A percentile compares a stretch with the other conserved stretches of the same genome.
phyloP scores from a whole-genome alignment of 257 asterid genomes.

The Apocynum venetum region DNA sequence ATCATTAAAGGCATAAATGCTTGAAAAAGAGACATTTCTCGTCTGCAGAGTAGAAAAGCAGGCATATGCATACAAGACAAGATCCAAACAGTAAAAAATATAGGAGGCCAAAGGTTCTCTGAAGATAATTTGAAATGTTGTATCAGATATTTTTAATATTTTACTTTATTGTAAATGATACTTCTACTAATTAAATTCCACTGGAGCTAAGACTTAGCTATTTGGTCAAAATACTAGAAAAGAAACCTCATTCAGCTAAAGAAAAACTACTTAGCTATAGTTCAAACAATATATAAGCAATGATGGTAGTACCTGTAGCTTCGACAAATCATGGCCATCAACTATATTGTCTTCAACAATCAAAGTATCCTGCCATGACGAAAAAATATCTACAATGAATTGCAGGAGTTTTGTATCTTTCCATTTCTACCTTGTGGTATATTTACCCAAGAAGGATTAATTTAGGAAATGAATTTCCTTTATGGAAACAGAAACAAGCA shows the following conservation, averaged over 20 bases:
- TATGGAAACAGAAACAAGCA: background rate
- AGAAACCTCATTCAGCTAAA: background rate
- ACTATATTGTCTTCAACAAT: constrained; percentile 42
- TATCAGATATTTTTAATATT: no score
- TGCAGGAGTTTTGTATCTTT: background rate
- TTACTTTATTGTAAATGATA: background rate
- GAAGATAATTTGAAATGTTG: background rate
- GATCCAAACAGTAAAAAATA: background rate
- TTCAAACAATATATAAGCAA: constrained; percentile 9
- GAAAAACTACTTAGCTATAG: background rate
- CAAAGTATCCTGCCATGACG: constrained; percentile 57
- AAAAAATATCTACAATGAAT: constrained; percentile 12
- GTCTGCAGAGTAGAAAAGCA: background rate
- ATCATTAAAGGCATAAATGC: background rate
- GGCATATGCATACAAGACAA: background rate
- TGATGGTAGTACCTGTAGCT: constrained; percentile 44
- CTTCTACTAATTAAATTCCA: background rate
- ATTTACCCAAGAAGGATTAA: background rate
- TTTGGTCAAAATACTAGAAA: background rate
- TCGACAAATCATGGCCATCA: constrained; percentile 36
- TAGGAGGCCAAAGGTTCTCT: background rate
- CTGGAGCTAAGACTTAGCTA: background rate
- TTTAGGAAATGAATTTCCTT: background rate
- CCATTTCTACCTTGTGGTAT: background rate
- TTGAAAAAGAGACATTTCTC: background rate